phyloP scores from a whole-genome alignment of 495 filamentous ascomycete species.

The Cenococcum geophilum region DNA sequence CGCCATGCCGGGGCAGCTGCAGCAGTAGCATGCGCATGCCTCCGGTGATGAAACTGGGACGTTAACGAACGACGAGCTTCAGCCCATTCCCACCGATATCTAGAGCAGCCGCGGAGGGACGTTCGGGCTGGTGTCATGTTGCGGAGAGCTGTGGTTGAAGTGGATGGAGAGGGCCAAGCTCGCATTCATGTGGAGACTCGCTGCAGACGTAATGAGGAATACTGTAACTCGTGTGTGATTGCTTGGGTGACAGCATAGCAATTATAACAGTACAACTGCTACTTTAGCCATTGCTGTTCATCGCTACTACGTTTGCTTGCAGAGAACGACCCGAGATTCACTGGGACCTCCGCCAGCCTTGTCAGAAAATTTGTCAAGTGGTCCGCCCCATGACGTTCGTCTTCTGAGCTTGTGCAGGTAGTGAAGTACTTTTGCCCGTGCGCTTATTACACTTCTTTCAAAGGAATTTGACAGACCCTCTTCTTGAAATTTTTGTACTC shows the following conservation, averaged over 20 bases:
- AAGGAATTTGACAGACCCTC: not conserved
- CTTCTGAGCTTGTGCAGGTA: not conserved
- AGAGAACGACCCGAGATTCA: too few species aligned
- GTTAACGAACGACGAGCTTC: not conserved
- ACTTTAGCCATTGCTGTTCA: too few species aligned
- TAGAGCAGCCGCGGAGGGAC: not conserved
- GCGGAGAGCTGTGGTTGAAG: not conserved
- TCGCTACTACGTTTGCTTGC: too few species aligned
- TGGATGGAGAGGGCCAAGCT: not conserved
- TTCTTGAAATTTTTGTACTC: not conserved
- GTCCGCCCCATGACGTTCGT: not conserved
- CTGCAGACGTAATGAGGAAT: too few species aligned
- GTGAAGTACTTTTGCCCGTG: not conserved
- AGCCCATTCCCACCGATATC: not conserved
- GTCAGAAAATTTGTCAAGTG: too few species aligned
- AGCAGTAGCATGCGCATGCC: slow-evolving; percentile 4
- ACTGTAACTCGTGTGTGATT: too few species aligned
- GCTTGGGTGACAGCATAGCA: too few species aligned
- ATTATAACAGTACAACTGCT: too few species aligned
- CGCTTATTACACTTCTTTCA: not conserved
- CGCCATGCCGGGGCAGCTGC: slow-evolving; percentile 66
- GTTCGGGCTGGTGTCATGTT: not conserved
- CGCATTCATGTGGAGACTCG: not conserved
- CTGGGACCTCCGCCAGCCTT: too few species aligned
- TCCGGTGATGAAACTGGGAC: not conserved